Percentiles rank a stretch among this genome's conserved stretches.
Conservation (phyloP, 2,329 filamentous ascomycete species). For the Aureobasidium sp. region DNA sequence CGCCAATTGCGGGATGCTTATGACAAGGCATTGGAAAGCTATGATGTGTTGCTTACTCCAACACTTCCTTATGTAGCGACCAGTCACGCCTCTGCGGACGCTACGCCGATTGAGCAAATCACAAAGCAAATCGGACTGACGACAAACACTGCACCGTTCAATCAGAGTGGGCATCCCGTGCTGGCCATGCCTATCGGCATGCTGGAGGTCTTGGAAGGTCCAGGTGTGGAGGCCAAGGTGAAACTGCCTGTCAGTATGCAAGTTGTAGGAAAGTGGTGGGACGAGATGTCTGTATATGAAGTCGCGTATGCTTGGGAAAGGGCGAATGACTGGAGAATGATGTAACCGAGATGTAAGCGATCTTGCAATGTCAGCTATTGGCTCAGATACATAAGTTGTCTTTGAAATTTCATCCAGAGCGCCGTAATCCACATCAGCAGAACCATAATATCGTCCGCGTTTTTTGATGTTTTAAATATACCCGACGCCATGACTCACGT, state of each 20-base stretch:
- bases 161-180: slow-evolving; percentile 52
- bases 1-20: slow-evolving; percentile 43
- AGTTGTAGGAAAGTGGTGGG: slow-evolving; percentile 47
- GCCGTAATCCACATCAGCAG: too few relatives aligned
- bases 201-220: slow-evolving; percentile 35
- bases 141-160: slow-evolving; percentile 51
- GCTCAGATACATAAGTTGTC: neutral
- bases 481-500: too few relatives aligned
- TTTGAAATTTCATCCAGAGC: too few relatives aligned
- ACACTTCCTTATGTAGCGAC: slow-evolving; percentile 45
- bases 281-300: slow-evolving; percentile 41
- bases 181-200: slow-evolving; percentile 47
- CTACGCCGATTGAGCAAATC: slow-evolving; percentile 40
- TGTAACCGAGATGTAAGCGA: slow-evolving; percentile 21
- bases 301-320: slow-evolving; percentile 44
- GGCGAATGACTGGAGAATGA: slow-evolving; percentile 38
- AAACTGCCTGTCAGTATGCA: slow-evolving; percentile 49
- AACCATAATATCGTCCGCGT: too few relatives aligned
- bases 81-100: slow-evolving; percentile 34
- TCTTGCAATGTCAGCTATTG: neutral
- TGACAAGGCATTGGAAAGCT: slow-evolving; percentile 34
- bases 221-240: slow-evolving; percentile 20
- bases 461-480: too few relatives aligned
- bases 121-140: slow-evolving; percentile 48
- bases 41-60: slow-evolving; percentile 44